These are phyloP conservation scores for Ceratocystis destructans DNA, from an alignment of 2,329 filamentous ascomycete species.

Conservation along the genomic window DNA sequence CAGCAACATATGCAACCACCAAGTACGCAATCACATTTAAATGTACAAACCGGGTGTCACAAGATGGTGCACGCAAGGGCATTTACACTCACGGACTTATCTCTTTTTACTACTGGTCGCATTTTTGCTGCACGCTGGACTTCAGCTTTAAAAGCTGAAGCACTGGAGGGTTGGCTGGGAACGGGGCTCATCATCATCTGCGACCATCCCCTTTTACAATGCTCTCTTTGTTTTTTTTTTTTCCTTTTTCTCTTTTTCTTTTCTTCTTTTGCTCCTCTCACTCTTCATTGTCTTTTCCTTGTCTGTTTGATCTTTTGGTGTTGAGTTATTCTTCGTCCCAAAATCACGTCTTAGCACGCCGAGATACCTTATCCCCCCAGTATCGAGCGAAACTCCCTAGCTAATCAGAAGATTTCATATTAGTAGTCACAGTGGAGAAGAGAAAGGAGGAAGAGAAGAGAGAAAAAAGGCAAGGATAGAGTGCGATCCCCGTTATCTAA, in stretches of 20 bases:
- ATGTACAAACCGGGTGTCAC: not conserved
- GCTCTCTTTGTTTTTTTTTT: not conserved
- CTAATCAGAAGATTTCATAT: not conserved
- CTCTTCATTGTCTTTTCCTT: not conserved
- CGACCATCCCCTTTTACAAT: not conserved
- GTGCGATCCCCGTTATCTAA: too few relatives aligned
- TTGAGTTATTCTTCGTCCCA: not conserved
- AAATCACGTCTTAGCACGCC: not conserved
- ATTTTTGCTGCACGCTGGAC: not conserved
- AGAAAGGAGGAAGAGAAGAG: not conserved
- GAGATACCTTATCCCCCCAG: not conserved
- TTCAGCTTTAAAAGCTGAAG: constrained; percentile 5
- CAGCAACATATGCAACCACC: not conserved
- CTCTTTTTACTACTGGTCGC: not conserved
- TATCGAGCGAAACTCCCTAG: not conserved
- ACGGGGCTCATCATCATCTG: not conserved
- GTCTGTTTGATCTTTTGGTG: not conserved
- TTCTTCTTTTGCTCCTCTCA: not conserved
- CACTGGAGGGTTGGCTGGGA: not conserved
- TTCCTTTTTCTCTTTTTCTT: not conserved
- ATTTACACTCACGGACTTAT: not conserved
- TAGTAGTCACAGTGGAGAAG: not conserved
- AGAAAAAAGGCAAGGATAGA: not conserved
- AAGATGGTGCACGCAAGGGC: not conserved
- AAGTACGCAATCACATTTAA: not conserved